phyloP scores from a whole-genome alignment of 2,329 filamentous ascomycete genomes.

The Colletotrichum chlorophyti region DNA sequence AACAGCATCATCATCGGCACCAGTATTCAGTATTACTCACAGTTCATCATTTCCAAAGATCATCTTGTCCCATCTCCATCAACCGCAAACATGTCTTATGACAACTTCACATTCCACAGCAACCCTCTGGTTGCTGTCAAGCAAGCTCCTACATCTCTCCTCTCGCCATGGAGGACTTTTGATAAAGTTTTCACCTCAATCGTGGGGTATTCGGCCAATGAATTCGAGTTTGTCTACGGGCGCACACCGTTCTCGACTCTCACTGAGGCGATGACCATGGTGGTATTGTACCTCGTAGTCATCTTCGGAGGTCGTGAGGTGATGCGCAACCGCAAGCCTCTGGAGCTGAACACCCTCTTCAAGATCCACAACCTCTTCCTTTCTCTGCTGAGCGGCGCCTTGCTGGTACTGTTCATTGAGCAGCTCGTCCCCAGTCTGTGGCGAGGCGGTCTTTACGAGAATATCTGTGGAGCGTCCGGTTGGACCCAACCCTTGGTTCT shows the following conservation, averaged over 20 bases:
- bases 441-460: constrained; percentile 77
- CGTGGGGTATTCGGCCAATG: constrained; percentile 76
- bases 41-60: background rate
- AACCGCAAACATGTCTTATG: constrained; percentile 18
- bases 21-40: too few species aligned
- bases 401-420: constrained; percentile 80
- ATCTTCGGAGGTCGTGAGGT: constrained; percentile 85
- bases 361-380: constrained; percentile 90
- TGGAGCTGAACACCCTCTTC: constrained; percentile 81
- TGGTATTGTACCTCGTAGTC: constrained; percentile 80
- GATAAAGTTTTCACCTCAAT: constrained; percentile 74
- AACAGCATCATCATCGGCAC: too few species aligned
- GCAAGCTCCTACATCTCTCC: constrained; percentile 56
- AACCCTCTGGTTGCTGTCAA: constrained; percentile 63
- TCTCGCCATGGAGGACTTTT: constrained; percentile 75
- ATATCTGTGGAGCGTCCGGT: constrained; percentile 76
- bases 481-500: constrained; percentile 86
- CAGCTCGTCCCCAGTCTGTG: constrained; percentile 78
- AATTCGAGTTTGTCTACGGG: constrained; percentile 77
- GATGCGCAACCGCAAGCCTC: constrained; percentile 78
- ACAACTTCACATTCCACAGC: constrained; percentile 15
- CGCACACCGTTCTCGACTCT: constrained; percentile 83
- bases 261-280: constrained; percentile 71
- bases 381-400: constrained; percentile 74
- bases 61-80: background rate